Evolutionary conservation across 495 filamentous ascomycete species (phyloP).

Genomic region (Barbatosphaeria neglecta): DNA sequence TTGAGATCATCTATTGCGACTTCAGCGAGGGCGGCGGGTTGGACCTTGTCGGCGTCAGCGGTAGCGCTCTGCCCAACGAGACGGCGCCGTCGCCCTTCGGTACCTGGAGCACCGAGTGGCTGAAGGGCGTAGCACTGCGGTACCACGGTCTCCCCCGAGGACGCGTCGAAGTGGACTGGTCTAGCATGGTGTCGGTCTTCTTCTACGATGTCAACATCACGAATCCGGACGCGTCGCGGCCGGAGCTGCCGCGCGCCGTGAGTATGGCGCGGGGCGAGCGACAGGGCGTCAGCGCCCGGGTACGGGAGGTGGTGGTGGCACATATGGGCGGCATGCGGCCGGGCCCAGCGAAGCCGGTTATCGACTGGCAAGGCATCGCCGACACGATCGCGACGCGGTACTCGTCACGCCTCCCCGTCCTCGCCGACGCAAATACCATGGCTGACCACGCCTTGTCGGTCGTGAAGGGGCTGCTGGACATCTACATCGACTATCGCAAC

Average conservation of each 20-base stretch:
- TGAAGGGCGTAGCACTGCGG: conserved; percentile 37
- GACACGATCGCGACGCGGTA: conserved; percentile 54
- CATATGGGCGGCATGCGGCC: conserved; percentile 2
- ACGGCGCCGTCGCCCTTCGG: not conserved
- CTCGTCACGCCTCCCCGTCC: conserved; percentile 35
- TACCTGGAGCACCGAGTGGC: conserved; percentile 11
- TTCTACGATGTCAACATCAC: conserved; percentile 45
- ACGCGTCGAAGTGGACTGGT: conserved; percentile 47
- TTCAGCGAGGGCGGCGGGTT: conserved; percentile 27
- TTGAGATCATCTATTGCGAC: conserved; percentile 58
- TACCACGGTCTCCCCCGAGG: conserved; percentile 47
- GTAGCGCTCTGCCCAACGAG: not conserved
- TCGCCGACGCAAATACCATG: conserved; percentile 25
- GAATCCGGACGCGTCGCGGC: conserved; percentile 22
- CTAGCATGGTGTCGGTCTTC: conserved; percentile 48
- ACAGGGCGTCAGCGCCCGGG: conserved; percentile 26
- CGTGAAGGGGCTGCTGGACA: conserved; percentile 31
- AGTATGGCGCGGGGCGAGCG: conserved; percentile 24
- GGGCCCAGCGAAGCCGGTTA: conserved; percentile 1
- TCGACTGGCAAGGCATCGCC: conserved; percentile 49
- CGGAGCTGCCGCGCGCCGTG: conserved; percentile 35
- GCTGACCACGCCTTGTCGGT: conserved; percentile 28
- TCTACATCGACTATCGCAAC: conserved; percentile 37
- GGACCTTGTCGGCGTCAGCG: conserved; percentile 1
- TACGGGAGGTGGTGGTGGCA: conserved; percentile 25